Base-by-base conservation (phyloP, 768 basidiomycete species). In the Pleurotus djamor region DNA sequence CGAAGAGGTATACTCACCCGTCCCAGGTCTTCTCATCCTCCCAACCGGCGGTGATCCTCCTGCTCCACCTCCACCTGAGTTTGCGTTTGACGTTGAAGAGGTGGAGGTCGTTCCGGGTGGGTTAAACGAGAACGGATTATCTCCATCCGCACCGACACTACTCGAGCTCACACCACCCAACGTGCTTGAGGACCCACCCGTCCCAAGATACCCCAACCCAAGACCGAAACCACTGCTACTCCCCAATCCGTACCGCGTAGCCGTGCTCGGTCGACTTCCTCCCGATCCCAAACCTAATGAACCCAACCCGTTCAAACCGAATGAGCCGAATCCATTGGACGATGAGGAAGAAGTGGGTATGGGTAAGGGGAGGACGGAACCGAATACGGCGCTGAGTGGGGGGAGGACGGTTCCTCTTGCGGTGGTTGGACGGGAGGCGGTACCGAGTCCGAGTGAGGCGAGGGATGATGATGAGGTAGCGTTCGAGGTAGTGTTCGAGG, bases 51-150 rank as follows among this genome's bases (percentile, higher is more conserved):
- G 17, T 35, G 38, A 51, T 44, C 17, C 32, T 41, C 21, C 21
- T 28, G 21, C 21, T n/a, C 44, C 54, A 5, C 54, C 4, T n/a
- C n/a, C 37, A 47, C 7, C 8, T 16, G 45, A 47, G 12, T 6
- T 7, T 32, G 49, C 50, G 50, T 63, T 32, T 66, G 68, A 65
- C 51, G 60, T 58, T 63, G 59, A 58, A 67, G 21, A 28, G 21
- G 21, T 28, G 21, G 12, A 10, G n/a, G 34, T 14, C 5, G 54
- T 56, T 33, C 65, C 64, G 51, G 68, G 69, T 54, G 67, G 64
- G 60, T 66, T 69, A 64, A 84, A 85, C 69, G 82, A 85, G 82
- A 85, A 85, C 62, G 84, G 84, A 54, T 82, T 84, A 48, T 83
- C 83, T 70, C 73, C 45, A 50, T 41, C 59, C 13, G 12, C 13